phyloP scores from a whole-genome alignment of 805 yeast genomes.

The Metschnikowia orientalis region DNA sequence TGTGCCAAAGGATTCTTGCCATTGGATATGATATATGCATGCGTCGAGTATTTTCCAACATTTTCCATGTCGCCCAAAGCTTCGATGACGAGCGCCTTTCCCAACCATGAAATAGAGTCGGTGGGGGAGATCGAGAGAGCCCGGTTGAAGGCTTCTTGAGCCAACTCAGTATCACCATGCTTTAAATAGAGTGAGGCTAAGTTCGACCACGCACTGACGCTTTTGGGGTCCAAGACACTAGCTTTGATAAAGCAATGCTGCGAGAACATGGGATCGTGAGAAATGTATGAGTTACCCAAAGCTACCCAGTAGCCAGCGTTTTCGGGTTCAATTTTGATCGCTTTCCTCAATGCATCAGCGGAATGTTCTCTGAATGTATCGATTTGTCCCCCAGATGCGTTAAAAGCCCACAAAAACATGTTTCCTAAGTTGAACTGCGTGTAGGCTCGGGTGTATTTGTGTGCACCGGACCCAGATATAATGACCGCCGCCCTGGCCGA shows the following conservation, averaged over 20 bases:
- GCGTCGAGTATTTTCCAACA: constrained; percentile 64
- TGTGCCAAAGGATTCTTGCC: constrained; percentile 70
- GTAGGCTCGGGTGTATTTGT: constrained; percentile 52
- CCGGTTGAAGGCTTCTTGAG: constrained; percentile 64
- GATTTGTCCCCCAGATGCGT: constrained; percentile 8
- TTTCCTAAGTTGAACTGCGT: constrained; percentile 67
- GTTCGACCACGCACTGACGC: constrained; percentile 72
- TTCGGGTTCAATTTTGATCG: constrained; percentile 67
- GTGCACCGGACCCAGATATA: constrained; percentile 30
- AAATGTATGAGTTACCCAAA: constrained; percentile 70
- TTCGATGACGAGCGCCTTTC: constrained; percentile 66
- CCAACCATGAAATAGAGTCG: constrained; percentile 74
- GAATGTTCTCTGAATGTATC: constrained; percentile 44
- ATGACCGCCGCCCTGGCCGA: constrained; percentile 44
- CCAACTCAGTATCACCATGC: constrained; percentile 64
- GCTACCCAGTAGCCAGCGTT: constrained; percentile 77
- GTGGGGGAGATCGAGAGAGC: constrained; percentile 83
- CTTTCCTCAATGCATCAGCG: constrained; percentile 53
- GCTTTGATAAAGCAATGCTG: constrained; percentile 95
- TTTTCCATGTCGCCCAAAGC: constrained; percentile 44
- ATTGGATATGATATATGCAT: constrained; percentile 72
- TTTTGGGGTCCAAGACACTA: constrained; percentile 60
- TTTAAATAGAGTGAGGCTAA: constrained; percentile 72
- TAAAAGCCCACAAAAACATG: constrained; percentile 48
- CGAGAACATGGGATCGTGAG: constrained; percentile 62